phyloP scores from a whole-genome alignment of 352 stramenopile genomes.

The Globisporangium orthogonon region DNA sequence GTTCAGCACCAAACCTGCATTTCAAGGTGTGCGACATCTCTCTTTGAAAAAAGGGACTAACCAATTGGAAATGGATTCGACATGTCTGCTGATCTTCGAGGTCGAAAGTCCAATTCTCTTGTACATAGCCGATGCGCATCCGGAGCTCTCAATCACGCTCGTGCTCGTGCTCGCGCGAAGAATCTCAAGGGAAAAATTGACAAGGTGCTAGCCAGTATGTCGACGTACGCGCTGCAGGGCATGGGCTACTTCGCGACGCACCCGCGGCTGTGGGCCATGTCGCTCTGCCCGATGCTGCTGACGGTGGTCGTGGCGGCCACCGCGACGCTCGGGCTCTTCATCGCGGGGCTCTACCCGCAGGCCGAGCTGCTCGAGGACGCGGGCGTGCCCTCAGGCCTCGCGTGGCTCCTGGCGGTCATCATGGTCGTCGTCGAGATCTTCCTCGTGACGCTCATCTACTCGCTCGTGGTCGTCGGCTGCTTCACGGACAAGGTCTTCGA shows the following conservation, averaged over 20 bases:
- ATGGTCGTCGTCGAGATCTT: conserved; percentile 68
- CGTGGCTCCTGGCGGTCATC: conserved; percentile 55
- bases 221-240: conserved; percentile 45
- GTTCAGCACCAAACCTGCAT: no score
- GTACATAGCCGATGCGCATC: no score
- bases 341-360: conserved; percentile 35
- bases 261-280: conserved; percentile 45
- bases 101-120: no score
- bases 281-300: conserved; percentile 50
- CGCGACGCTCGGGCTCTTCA: conserved; percentile 42
- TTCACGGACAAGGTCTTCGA: conserved; percentile 67
- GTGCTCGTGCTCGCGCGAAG: no score
- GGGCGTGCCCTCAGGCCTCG: conserved; percentile 26
- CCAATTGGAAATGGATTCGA: no score
- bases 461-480: conserved; percentile 39
- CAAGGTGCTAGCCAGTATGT: conserved; percentile 18
- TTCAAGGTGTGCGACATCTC: no score
- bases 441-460: conserved; percentile 66
- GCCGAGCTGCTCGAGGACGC: conserved; percentile 31
- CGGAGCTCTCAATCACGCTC: no score
- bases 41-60: no score
- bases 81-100: no score
- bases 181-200: no score
- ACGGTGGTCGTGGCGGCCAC: conserved; percentile 41
- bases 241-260: conserved; percentile 54